Percentiles rank a stretch among this genome's conserved stretches.
Conservation (phyloP, 257 asterid species). For the Fraxinus cuspidata region DNA sequence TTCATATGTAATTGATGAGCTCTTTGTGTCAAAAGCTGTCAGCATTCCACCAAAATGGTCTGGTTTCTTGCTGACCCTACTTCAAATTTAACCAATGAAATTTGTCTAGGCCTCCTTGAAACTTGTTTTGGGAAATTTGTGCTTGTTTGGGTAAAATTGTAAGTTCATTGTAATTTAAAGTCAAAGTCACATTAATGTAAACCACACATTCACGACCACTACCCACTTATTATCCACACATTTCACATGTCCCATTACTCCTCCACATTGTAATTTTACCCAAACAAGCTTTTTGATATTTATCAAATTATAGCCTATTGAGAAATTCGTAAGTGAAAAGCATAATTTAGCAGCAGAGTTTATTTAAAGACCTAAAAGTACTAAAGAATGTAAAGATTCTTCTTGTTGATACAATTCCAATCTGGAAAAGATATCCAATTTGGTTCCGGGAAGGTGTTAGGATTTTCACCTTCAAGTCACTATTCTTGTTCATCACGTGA, state of each 20-base stretch:
- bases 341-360: not conserved
- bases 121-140: not conserved
- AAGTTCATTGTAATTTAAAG: no score
- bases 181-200: no score
- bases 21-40: not conserved
- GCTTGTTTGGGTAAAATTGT: no score
- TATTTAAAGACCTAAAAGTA: conserved; percentile 14
- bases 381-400: not conserved
- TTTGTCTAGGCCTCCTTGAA: not conserved
- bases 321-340: not conserved
- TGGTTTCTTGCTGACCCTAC: not conserved
- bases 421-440: not conserved
- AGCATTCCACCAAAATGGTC: not conserved
- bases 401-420: conserved; percentile 7
- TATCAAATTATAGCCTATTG: not conserved
- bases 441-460: not conserved
- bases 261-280: no score
- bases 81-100: conserved; percentile 13
- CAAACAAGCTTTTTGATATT: no score
- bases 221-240: no score
- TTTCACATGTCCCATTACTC: no score
- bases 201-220: no score
- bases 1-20: conserved; percentile 11
- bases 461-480: not conserved
- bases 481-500: not conserved